These are phyloP conservation scores for Paracoccidioides brasiliensis DNA, from an alignment of 2,329 filamentous ascomycete species.

Conservation along the genomic window DNA sequence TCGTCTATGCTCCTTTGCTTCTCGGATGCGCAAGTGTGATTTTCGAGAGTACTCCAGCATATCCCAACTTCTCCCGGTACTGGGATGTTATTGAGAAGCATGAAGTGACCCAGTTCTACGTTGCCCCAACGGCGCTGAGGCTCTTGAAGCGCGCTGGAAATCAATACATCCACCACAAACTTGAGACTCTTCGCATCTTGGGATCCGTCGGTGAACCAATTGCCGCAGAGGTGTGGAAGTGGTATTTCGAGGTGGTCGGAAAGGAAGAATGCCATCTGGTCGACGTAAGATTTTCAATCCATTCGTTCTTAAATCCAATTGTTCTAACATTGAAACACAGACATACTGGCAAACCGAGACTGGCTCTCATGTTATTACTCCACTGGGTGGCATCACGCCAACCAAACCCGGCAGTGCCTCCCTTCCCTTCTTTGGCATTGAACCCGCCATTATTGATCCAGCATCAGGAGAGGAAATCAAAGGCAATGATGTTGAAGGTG, in stretches of 20 bases:
- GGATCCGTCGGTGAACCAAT: constrained; percentile 97
- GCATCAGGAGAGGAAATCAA: constrained; percentile 85
- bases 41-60: constrained; percentile 94
- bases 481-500: constrained; percentile 94
- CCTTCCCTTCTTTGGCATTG: constrained; percentile 94
- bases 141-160: constrained; percentile 91
- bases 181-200: constrained; percentile 79
- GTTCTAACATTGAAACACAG: constrained; percentile 34
- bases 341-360: constrained; percentile 99
- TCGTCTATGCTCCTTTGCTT: constrained; percentile 88
- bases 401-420: constrained; percentile 96
- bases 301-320: background rate
- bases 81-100: constrained; percentile 98
- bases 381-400: constrained; percentile 80
- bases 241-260: constrained; percentile 93
- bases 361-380: constrained; percentile 89
- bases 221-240: constrained; percentile 97
- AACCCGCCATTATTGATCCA: constrained; percentile 93
- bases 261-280: constrained; percentile 88
- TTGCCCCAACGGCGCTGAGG: constrained; percentile 85
- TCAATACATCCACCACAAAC: constrained; percentile 76
- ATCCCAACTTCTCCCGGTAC: constrained; percentile 95
- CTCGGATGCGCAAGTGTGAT: constrained; percentile 91
- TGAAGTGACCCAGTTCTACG: constrained; percentile 94
- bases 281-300: constrained; percentile 54